These are phyloP conservation scores for Pythium utonaiense DNA, from an alignment of 352 stramenopile species.

Conservation along the genomic window DNA sequence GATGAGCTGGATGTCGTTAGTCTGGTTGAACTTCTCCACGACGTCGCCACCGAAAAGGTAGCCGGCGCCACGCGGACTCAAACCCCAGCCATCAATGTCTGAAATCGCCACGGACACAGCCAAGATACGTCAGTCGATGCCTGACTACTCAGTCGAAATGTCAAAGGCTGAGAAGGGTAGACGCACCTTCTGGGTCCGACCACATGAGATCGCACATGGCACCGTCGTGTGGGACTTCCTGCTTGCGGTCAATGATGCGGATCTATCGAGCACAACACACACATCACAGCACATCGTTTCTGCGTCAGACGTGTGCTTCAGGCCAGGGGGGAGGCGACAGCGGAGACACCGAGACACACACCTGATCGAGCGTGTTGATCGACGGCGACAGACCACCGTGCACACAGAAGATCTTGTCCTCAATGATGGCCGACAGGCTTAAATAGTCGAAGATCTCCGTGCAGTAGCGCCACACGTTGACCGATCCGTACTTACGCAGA, in stretches of 20 bases:
- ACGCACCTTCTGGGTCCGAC: slow-evolving; percentile 87
- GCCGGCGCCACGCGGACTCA: slow-evolving; percentile 95
- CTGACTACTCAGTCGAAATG: too few relatives aligned
- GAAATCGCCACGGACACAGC: slow-evolving; percentile 63
- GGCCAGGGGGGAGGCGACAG: too few relatives aligned
- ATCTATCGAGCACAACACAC: slow-evolving; percentile 31
- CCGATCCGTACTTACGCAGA: slow-evolving; percentile 95
- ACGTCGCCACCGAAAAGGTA: slow-evolving; percentile 99
- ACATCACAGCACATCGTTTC: neutral
- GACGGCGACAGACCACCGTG: slow-evolving; percentile 96
- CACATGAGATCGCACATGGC: slow-evolving; percentile 98
- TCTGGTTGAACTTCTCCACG: slow-evolving; percentile 98
- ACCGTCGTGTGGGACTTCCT: slow-evolving; percentile 98
- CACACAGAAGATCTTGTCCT: slow-evolving; percentile 99
- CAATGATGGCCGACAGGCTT: slow-evolving; percentile 96
- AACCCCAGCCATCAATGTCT: slow-evolving; percentile 98
- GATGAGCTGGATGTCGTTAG: slow-evolving; percentile 97
- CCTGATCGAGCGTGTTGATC: slow-evolving; percentile 89
- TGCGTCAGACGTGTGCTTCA: too few relatives aligned
- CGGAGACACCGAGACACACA: slow-evolving; percentile 17
- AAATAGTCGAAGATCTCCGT: slow-evolving; percentile 99
- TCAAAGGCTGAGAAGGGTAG: neutral
- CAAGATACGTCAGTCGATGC: slow-evolving; percentile 45
- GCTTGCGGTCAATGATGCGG: slow-evolving; percentile 94
- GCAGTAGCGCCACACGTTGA: slow-evolving; percentile 99